These are phyloP conservation scores for Aphanomyces euteiches DNA, from an alignment of 352 stramenopile species.

Conservation along the genomic window DNA sequence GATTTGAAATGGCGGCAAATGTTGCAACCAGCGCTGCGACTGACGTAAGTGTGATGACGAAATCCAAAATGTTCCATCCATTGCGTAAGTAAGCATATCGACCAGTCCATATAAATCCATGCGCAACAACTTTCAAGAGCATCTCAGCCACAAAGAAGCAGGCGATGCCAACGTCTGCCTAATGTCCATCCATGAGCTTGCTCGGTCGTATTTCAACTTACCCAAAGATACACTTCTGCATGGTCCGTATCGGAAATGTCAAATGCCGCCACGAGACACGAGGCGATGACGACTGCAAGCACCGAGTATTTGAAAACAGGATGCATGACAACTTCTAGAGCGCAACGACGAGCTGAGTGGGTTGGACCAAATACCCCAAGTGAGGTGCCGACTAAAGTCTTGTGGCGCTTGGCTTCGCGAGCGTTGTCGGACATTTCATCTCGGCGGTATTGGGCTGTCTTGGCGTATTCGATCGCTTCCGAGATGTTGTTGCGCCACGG, in stretches of 20 bases:
- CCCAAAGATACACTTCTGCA: constrained; percentile 17
- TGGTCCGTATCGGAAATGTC: constrained; percentile 62
- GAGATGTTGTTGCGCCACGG: constrained; percentile 30
- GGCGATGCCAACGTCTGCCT: constrained; percentile 53
- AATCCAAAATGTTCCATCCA: constrained; percentile 77
- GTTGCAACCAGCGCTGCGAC: constrained; percentile 35
- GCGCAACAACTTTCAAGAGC: constrained; percentile 65
- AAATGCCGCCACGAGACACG: constrained; percentile 53
- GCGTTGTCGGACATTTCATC: not conserved
- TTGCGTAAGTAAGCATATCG: constrained; percentile 56
- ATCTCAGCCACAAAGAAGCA: constrained; percentile 67
- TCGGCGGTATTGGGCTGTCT: not conserved
- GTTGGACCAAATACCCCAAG: constrained; percentile 32
- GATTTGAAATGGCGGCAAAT: not conserved
- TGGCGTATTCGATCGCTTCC: constrained; percentile 10
- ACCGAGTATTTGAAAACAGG: constrained; percentile 57
- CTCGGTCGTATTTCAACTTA: constrained; percentile 33
- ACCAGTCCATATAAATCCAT: constrained; percentile 56
- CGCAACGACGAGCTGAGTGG: constrained; percentile 31
- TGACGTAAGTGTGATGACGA: constrained; percentile 55
- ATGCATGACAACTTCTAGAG: constrained; percentile 37
- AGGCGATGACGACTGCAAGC: constrained; percentile 58
- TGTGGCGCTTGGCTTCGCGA: constrained; percentile 30
- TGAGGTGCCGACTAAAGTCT: constrained; percentile 31
- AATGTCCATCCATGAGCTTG: constrained; percentile 27